A percentile compares a stretch with the other conserved stretches of the same genome.
Conservation (phyloP, 345 rosid genomes). For the Dovyalis caffra region DNA sequence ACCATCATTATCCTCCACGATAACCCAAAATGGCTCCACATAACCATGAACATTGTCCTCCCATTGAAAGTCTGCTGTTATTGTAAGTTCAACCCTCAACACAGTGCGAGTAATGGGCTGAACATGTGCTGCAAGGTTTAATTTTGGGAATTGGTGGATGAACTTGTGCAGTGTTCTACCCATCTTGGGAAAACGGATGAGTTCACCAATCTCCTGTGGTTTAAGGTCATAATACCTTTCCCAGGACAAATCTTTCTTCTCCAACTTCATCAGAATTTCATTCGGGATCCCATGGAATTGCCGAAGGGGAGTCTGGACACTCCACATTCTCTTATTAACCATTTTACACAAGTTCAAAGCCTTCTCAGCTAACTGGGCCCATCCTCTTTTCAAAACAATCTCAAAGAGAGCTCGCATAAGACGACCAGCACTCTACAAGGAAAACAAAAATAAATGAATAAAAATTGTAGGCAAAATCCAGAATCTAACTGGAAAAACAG, state of each 20-base stretch:
- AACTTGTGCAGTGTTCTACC: slow-evolving; percentile 83
- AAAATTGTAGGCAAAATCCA: not conserved
- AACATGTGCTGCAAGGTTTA: slow-evolving; percentile 78
- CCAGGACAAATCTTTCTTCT: slow-evolving; percentile 98
- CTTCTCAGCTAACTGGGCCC: slow-evolving; percentile 94
- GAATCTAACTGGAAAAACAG: slow-evolving; percentile 2
- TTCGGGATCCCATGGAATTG: slow-evolving; percentile 81
- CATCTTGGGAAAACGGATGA: slow-evolving; percentile 78
- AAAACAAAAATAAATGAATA: slow-evolving; percentile 6
- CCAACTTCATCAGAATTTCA: slow-evolving; percentile 81
- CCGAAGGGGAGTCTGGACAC: slow-evolving; percentile 90
- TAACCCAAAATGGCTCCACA: slow-evolving; percentile 96
- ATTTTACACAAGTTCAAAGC: slow-evolving; percentile 88
- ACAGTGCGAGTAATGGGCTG: slow-evolving; percentile 90
- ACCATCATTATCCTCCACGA: slow-evolving; percentile 94
- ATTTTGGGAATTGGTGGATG: slow-evolving; percentile 89
- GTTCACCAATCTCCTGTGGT: slow-evolving; percentile 91
- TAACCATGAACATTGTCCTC: slow-evolving; percentile 90
- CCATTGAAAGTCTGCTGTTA: slow-evolving; percentile 94
- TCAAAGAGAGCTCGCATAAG: slow-evolving; percentile 90
- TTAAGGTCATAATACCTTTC: slow-evolving; percentile 92
- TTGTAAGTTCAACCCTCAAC: slow-evolving; percentile 79
- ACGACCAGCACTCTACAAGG: slow-evolving; percentile 80
- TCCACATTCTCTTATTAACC: slow-evolving; percentile 97
- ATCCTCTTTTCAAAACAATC: slow-evolving; percentile 89